Conservation (phyloP, 352 stramenopile species). For the Phytophthora boehmeriae region DNA sequence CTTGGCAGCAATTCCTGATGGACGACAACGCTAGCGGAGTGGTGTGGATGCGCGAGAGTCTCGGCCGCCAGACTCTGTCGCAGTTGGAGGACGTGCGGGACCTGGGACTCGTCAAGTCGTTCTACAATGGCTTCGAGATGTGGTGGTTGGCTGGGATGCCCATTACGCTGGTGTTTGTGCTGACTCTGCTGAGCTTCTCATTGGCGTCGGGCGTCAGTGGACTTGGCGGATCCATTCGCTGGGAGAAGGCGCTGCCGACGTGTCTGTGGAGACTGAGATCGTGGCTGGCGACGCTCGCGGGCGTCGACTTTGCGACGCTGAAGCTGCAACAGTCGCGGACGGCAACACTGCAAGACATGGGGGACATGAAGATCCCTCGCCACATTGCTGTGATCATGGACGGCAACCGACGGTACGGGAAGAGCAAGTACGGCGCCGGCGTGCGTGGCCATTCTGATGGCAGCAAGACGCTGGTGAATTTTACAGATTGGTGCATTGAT, state of each 20-base stretch:
- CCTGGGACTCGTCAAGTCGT: slow-evolving; percentile 45
- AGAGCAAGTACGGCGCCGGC: slow-evolving; percentile 72
- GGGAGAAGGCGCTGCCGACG: slow-evolving; percentile 23
- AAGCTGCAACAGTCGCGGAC: slow-evolving; percentile 17
- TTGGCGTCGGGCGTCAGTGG: slow-evolving; percentile 61
- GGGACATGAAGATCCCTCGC: slow-evolving; percentile 52
- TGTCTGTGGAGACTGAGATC: slow-evolving; percentile 14
- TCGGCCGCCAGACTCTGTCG: slow-evolving; percentile 65
- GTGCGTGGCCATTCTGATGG: slow-evolving; percentile 94
- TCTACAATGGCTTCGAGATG: slow-evolving; percentile 88
- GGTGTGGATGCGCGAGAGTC: slow-evolving; percentile 53
- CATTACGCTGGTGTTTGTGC: slow-evolving; percentile 68
- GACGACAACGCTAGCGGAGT: slow-evolving; percentile 74
- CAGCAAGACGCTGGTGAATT: slow-evolving; percentile 94
- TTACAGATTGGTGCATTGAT: slow-evolving; percentile 97
- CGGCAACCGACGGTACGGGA: slow-evolving; percentile 95
- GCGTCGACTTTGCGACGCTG: slow-evolving; percentile 11
- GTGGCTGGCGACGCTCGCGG: slow-evolving; percentile 17
- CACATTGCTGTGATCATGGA: slow-evolving; percentile 98
- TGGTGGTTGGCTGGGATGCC: slow-evolving; percentile 87
- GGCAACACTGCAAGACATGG: slow-evolving; percentile 4
- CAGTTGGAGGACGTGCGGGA: slow-evolving; percentile 37
- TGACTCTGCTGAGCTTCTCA: slow-evolving; percentile 79
- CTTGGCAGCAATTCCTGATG: slow-evolving; percentile 27
- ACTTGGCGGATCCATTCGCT: slow-evolving; percentile 47